Evolutionary conservation across 345 rosid species (phyloP).

Genomic region (Acer yangbiense): DNA sequence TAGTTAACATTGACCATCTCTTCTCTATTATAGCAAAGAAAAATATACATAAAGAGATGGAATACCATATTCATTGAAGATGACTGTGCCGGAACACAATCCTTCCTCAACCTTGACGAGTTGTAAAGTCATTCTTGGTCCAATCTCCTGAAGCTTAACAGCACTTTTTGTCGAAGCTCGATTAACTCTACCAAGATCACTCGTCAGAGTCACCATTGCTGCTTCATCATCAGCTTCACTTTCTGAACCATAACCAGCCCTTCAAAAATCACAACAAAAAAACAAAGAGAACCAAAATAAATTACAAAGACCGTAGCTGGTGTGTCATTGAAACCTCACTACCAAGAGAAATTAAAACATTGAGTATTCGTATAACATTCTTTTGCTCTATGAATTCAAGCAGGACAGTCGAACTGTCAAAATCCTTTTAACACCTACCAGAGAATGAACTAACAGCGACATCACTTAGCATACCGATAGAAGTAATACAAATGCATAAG

Average conservation of each 20-base stretch:
- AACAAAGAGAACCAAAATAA: constrained; percentile 1
- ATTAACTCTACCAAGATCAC: constrained; percentile 78
- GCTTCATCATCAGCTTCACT: constrained; percentile 97
- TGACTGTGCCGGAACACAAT: constrained; percentile 27
- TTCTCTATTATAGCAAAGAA: neutral
- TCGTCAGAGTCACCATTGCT: constrained; percentile 75
- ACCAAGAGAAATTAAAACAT: neutral
- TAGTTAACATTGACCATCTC: neutral
- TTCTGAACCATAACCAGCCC: constrained; percentile 96
- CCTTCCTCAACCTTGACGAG: constrained; percentile 83
- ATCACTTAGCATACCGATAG: neutral
- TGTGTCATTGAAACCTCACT: neutral
- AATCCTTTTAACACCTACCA: neutral
- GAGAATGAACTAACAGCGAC: neutral
- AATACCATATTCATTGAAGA: constrained; percentile 68
- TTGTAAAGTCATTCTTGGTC: constrained; percentile 92
- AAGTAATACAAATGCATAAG: neutral
- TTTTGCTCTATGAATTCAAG: neutral
- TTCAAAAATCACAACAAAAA: constrained; percentile 27
- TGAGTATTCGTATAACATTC: neutral
- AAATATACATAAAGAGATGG: neutral
- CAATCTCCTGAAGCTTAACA: constrained; percentile 89
- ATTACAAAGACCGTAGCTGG: neutral
- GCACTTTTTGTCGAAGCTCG: constrained; percentile 74
- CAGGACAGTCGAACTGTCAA: neutral